Evolutionary conservation across 1,284 basidiomycete genomes (phyloP).

Genomic region (Meira nashicola): DNA sequence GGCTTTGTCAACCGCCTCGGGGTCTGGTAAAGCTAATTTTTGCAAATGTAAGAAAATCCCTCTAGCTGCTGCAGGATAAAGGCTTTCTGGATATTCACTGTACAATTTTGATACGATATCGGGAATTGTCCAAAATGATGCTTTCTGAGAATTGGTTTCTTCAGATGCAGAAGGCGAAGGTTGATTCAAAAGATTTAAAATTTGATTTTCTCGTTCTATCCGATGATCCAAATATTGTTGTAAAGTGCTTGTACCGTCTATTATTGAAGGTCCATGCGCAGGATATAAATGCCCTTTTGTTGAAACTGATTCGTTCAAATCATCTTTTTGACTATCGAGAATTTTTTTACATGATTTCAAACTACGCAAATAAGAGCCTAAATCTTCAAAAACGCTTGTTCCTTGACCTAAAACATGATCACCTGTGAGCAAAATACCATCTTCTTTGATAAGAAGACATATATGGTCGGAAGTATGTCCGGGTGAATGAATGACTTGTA

Average conservation of each 20-base stretch:
- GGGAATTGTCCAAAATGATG: slow-evolving; percentile 38
- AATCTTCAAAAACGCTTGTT: slow-evolving; percentile 82
- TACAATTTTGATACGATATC: slow-evolving; percentile 59
- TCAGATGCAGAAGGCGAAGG: slow-evolving; percentile 42
- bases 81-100: slow-evolving; percentile 61
- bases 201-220: slow-evolving; percentile 73
- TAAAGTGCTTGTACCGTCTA: slow-evolving; percentile 61
- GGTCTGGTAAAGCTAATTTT: slow-evolving; percentile 59
- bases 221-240: slow-evolving; percentile 74
- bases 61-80: slow-evolving; percentile 70
- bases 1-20: background rate
- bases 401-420: slow-evolving; percentile 89
- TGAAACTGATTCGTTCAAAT: slow-evolving; percentile 26
- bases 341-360: slow-evolving; percentile 57
- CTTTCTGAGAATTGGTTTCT: slow-evolving; percentile 10
- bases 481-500: slow-evolving; percentile 72
- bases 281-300: slow-evolving; percentile 63
- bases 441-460: slow-evolving; percentile 53
- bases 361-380: slow-evolving; percentile 67
- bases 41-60: slow-evolving; percentile 68
- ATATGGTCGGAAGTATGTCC: slow-evolving; percentile 88
- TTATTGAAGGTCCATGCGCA: slow-evolving; percentile 76
- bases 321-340: background rate
- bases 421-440: slow-evolving; percentile 71
- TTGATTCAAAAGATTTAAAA: slow-evolving; percentile 62